Evolutionary conservation across 441 rosid species (phyloP).

Genomic region (Kokia cookei): DNA sequence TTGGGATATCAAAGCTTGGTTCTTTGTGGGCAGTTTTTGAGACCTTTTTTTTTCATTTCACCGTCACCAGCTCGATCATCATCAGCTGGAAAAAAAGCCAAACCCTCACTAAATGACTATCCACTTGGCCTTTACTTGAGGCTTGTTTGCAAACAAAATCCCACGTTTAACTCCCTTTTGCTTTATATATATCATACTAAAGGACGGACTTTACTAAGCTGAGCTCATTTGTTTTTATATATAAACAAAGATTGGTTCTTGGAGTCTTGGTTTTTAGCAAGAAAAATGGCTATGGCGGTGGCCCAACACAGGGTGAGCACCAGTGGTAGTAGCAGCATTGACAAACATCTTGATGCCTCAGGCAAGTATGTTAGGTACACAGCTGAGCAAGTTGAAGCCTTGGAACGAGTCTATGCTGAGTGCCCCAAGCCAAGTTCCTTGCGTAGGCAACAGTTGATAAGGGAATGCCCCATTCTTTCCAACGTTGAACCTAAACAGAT

Average conservation of each 20-base stretch:
- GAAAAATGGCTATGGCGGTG: constrained; percentile 80
- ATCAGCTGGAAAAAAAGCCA: background rate
- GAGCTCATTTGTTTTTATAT: background rate
- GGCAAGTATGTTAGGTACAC: constrained; percentile 99
- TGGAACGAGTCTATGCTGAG: constrained; percentile 92
- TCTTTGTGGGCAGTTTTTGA: background rate
- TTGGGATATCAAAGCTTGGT: background rate
- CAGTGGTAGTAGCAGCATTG: constrained; percentile 72
- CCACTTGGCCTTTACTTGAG: constrained; percentile 10
- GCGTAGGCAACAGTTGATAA: constrained; percentile 85
- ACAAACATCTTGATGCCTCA: constrained; percentile 56
- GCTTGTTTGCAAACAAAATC: background rate
- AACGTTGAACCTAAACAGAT: constrained; percentile 98
- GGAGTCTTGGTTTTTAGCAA: background rate
- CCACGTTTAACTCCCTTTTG: constrained; percentile 4
- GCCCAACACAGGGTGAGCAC: constrained; percentile 75
- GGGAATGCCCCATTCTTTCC: constrained; percentile 89
- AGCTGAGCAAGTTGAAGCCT: constrained; percentile 97
- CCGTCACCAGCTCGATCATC: constrained; percentile 12
- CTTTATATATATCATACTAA: background rate
- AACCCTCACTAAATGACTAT: background rate
- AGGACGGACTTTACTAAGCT: constrained; percentile 26
- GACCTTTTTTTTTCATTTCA: background rate
- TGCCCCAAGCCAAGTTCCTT: constrained; percentile 97
- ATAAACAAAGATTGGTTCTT: background rate